A percentile compares a stretch with the other conserved stretches of the same genome.
These are phyloP conservation scores for Solanum aculeatissimum DNA, from an alignment of 305 asterid genomes.

Conservation along the genomic window DNA sequence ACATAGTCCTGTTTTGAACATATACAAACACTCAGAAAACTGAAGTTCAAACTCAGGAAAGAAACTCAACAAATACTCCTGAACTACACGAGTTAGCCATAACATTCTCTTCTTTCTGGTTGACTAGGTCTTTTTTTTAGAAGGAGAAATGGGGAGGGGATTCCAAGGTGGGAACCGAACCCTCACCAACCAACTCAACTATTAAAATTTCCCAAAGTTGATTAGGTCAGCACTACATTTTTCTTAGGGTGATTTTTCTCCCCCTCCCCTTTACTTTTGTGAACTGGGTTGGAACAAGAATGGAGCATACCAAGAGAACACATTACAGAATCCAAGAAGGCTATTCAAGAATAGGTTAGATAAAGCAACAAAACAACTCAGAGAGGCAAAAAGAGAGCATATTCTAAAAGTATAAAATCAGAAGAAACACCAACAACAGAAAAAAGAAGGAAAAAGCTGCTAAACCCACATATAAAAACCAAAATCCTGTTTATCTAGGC, in stretches of 20 bases:
- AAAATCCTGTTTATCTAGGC: not conserved
- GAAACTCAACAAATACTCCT: not conserved
- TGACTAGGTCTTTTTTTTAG: not conserved
- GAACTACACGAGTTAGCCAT: not conserved
- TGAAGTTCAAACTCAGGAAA: not conserved
- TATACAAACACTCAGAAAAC: not conserved
- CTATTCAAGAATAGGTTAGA: not conserved
- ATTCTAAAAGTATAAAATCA: conserved; percentile 13
- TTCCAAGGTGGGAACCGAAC: not conserved
- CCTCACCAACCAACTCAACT: not conserved
- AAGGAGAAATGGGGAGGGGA: not conserved
- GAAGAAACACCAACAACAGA: not conserved
- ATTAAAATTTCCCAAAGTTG: not conserved
- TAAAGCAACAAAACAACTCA: not conserved
- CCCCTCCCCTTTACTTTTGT: not conserved
- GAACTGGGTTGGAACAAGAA: not conserved
- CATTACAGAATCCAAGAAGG: not conserved
- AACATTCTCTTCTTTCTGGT: not conserved
- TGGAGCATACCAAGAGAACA: not conserved
- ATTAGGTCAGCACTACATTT: not conserved
- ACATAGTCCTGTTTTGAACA: conserved; percentile 59
- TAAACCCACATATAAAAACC: conserved; percentile 4
- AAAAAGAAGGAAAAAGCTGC: conserved; percentile 17
- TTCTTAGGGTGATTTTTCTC: not conserved
- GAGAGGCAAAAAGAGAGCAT: conserved; percentile 16